phyloP scores from a whole-genome alignment of 768 basidiomycete species.

The Sarcodon aspratus region DNA sequence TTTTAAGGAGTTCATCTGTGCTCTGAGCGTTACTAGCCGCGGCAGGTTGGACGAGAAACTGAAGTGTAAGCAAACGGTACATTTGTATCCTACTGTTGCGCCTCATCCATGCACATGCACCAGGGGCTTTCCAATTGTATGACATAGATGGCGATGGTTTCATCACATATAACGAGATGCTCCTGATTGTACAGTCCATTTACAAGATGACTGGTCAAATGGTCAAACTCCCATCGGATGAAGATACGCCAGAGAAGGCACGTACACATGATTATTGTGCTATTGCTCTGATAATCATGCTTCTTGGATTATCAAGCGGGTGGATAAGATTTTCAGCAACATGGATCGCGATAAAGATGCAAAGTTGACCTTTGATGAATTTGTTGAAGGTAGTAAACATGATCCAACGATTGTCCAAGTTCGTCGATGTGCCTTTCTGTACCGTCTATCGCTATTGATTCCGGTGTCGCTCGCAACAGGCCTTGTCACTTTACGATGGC shows the following conservation, averaged over 20 bases:
- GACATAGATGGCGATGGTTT: conserved; percentile 98
- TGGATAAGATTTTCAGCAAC: conserved; percentile 95
- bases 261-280: conserved; percentile 3
- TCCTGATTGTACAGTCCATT: conserved; percentile 94
- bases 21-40: conserved; percentile 88
- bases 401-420: conserved; percentile 99
- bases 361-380: conserved; percentile 89
- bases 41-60: conserved; percentile 96
- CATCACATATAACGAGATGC: conserved; percentile 99
- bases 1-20: conserved; percentile 99
- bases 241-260: conserved; percentile 99
- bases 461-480: conserved; percentile 33
- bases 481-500: conserved; percentile 90
- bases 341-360: conserved; percentile 98
- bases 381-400: conserved; percentile 96
- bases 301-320: conserved; percentile 45
- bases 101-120: conserved; percentile 2
- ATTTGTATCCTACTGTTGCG: not conserved
- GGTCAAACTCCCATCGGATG: conserved; percentile 96
- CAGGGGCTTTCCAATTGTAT: conserved; percentile 99
- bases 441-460: not conserved
- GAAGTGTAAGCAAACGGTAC: conserved; percentile 62
- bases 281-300: not conserved
- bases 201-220: conserved; percentile 99
- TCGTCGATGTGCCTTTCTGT: conserved; percentile 8